Percentiles rank a stretch among this genome's conserved stretches.
Evolutionary conservation across 192 early-diverging fungal genomes (phyloP).

Genomic region (Coemansia sp.): DNA sequence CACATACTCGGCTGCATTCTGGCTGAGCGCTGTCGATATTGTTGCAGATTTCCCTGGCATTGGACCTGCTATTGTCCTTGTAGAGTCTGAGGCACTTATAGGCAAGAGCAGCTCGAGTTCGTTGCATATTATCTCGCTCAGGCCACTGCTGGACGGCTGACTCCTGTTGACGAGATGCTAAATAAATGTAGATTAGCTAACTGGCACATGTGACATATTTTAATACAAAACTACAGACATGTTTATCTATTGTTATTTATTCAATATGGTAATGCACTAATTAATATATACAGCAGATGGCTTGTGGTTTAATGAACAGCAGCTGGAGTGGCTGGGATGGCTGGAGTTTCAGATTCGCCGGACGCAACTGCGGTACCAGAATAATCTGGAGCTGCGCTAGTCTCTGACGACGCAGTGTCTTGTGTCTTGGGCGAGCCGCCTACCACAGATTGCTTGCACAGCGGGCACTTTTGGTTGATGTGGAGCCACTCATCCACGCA

Average conservation of each 20-base stretch:
- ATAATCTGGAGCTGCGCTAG: constrained; percentile 4
- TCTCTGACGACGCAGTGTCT: background rate
- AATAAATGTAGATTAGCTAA: background rate
- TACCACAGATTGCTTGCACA: constrained; percentile 65
- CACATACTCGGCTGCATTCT: constrained; percentile 26
- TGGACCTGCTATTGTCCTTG: constrained; percentile 25
- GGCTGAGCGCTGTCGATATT: constrained; percentile 29
- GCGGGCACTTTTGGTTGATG: constrained; percentile 71
- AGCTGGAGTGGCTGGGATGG: background rate
- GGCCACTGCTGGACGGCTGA: background rate
- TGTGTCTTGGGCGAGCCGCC: background rate
- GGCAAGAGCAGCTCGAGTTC: background rate
- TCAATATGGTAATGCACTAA: too few relatives aligned
- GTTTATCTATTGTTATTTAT: too few relatives aligned
- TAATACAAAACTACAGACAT: background rate
- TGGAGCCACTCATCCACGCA: constrained; percentile 83
- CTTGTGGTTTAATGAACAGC: background rate
- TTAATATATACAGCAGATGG: background rate
- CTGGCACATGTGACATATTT: background rate
- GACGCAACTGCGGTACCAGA: background rate
- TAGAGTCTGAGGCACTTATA: background rate
- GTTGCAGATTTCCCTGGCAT: constrained; percentile 2
- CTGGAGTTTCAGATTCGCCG: background rate
- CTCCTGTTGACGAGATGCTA: too few relatives aligned
- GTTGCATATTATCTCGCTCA: background rate